Conservation (phyloP, 2,329 filamentous ascomycete species). For the Ophiosphaerella korrae region DNA sequence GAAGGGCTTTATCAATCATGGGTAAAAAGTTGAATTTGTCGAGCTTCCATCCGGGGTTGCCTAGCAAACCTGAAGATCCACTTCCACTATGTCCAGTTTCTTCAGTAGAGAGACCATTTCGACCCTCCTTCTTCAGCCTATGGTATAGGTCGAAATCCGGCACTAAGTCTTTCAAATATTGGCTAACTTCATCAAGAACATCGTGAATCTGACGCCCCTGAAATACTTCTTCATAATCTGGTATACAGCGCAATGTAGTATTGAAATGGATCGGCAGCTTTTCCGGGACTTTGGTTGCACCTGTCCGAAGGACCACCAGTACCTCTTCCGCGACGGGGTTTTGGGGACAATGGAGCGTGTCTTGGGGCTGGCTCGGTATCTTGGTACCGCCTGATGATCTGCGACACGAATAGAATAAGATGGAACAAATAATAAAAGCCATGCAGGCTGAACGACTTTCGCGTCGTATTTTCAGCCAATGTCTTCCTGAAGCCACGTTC, state of each 20-base stretch:
- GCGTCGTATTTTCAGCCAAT: conserved; percentile 3
- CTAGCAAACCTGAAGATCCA: conserved; percentile 35
- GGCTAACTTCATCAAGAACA: conserved; percentile 52
- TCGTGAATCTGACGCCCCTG: conserved; percentile 56
- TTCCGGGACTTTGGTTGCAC: conserved; percentile 63
- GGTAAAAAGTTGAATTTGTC: conserved; percentile 66
- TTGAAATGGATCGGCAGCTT: conserved; percentile 63
- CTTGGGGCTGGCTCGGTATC: not conserved
- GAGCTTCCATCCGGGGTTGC: conserved; percentile 56
- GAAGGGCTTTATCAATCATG: conserved; percentile 56
- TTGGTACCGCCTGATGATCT: not conserved
- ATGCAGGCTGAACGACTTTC: not conserved
- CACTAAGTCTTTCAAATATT: conserved; percentile 44
- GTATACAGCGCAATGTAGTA: conserved; percentile 62
- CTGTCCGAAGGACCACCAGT: conserved; percentile 64
- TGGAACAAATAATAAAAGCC: conserved; percentile 1
- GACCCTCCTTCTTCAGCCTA: conserved; percentile 52
- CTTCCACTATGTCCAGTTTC: conserved; percentile 33
- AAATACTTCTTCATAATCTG: conserved; percentile 61
- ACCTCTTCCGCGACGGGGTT: conserved; percentile 55
- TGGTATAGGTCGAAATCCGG: conserved; percentile 61
- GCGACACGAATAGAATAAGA: conserved; percentile 4
- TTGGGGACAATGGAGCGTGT: conserved; percentile 26
- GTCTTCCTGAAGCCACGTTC: not conserved
- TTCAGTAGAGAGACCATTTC: conserved; percentile 45